Evolutionary conservation across 768 basidiomycete genomes (phyloP).

Genomic region (Auricularia cornea): DNA sequence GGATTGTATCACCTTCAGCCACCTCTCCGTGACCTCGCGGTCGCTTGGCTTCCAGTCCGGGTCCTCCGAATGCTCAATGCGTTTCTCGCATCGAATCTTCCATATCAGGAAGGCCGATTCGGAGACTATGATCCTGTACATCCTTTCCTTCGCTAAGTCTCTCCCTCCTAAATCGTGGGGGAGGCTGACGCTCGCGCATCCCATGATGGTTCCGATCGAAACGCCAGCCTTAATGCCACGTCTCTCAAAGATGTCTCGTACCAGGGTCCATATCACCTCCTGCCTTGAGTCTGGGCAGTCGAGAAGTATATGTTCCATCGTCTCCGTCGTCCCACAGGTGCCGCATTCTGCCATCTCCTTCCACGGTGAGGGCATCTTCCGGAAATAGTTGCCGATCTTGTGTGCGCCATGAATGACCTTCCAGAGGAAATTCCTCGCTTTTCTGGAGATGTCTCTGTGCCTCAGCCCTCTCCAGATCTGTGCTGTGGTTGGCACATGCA

Average conservation of each 20-base stretch:
- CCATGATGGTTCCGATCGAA: too few relatives aligned
- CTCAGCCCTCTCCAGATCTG: too few relatives aligned
- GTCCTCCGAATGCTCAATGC: not conserved
- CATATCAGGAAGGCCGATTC: not conserved
- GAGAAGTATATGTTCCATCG: constrained; percentile 17
- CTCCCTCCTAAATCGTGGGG: too few relatives aligned
- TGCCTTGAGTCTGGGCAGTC: constrained; percentile 14
- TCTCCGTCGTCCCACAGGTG: constrained; percentile 8
- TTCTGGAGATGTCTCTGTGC: not conserved
- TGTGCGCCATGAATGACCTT: constrained; percentile 14
- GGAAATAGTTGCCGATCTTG: constrained; percentile 11
- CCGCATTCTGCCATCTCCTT: constrained; percentile 8
- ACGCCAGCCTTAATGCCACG: not conserved
- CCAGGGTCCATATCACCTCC: constrained; percentile 9
- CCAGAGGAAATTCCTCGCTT: constrained; percentile 6
- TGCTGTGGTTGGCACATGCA: too few relatives aligned
- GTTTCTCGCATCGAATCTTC: not conserved
- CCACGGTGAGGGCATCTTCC: not conserved
- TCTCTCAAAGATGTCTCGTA: constrained; percentile 3
- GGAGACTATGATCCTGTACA: not conserved
- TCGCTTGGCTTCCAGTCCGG: not conserved
- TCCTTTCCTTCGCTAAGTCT: not conserved
- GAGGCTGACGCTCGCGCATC: too few relatives aligned
- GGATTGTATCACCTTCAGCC: too few relatives aligned
- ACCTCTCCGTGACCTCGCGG: too few relatives aligned